These are phyloP conservation scores for Trichophyton benhamiae DNA, from an alignment of 2,329 filamentous ascomycete genomes.

Conservation along the genomic window DNA sequence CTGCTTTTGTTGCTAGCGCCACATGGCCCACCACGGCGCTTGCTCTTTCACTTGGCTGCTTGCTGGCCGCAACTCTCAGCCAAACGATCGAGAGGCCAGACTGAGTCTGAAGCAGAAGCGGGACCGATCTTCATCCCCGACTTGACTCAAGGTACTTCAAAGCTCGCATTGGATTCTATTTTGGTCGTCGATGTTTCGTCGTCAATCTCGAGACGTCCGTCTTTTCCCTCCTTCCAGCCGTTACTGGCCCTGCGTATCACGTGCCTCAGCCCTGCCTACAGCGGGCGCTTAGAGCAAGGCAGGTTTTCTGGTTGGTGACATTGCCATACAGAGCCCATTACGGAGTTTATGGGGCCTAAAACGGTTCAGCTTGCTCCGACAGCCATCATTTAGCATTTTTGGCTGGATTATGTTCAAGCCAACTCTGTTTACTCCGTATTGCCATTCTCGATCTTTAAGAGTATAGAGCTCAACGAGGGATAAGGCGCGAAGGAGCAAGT, in stretches of 20 bases:
- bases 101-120: background rate
- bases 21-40: background rate
- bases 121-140: background rate
- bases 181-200: background rate
- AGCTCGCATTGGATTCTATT: background rate
- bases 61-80: background rate
- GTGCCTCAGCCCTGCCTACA: background rate
- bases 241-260: background rate
- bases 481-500: too few species aligned
- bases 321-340: background rate
- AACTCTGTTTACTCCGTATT: too few species aligned
- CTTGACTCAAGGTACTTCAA: background rate
- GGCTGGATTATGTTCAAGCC: too few species aligned
- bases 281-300: background rate
- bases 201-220: background rate
- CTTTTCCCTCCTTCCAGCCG: too few species aligned
- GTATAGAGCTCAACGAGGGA: too few species aligned
- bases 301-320: background rate
- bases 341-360: background rate
- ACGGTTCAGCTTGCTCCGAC: background rate
- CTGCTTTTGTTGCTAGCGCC: background rate
- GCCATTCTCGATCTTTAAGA: too few species aligned
- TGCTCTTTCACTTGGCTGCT: slow-evolving; percentile 1
- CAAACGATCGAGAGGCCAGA: slow-evolving; percentile 2
- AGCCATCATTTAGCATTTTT: too few species aligned